These are phyloP conservation scores for Colletotrichum salicis DNA, from an alignment of 2,329 filamentous ascomycete genomes.

Conservation along the genomic window DNA sequence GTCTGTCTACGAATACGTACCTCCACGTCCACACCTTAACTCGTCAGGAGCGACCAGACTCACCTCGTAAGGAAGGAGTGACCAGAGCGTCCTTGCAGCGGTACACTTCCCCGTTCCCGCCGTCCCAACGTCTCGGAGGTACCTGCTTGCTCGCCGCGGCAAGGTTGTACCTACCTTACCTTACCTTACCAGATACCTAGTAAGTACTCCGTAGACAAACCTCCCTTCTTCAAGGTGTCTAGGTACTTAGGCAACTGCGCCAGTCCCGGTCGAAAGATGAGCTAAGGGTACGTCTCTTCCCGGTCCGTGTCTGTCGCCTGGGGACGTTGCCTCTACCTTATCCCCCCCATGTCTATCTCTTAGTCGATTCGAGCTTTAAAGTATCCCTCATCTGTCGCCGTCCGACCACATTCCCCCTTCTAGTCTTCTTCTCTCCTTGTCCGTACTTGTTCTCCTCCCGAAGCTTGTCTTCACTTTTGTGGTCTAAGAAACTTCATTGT, in stretches of 20 bases:
- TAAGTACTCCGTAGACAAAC: no score
- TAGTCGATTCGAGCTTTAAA: conserved; percentile 15
- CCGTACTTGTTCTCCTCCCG: background rate
- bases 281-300: background rate
- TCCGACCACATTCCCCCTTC: conserved; percentile 13
- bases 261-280: background rate
- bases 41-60: no score
- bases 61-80: no score
- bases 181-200: no score
- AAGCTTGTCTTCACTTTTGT: conserved; percentile 25
- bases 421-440: conserved; percentile 8
- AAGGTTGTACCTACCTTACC: background rate
- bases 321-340: conserved; percentile 32
- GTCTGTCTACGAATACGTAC: background rate
- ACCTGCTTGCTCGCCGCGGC: background rate
- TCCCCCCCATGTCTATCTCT: conserved; percentile 14
- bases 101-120: conserved; percentile 9
- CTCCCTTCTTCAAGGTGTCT: background rate
- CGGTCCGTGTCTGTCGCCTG: conserved; percentile 9
- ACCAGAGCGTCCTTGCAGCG: conserved; percentile 5
- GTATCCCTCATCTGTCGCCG: conserved; percentile 22
- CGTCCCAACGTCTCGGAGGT: conserved; percentile 4
- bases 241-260: no score
- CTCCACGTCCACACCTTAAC: background rate
- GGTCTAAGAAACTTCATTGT: background rate